A percentile compares a stretch with the other conserved stretches of the same genome.
phyloP scores from a whole-genome alignment of 2,329 filamentous ascomycete genomes.

The Phoma sp. region DNA sequence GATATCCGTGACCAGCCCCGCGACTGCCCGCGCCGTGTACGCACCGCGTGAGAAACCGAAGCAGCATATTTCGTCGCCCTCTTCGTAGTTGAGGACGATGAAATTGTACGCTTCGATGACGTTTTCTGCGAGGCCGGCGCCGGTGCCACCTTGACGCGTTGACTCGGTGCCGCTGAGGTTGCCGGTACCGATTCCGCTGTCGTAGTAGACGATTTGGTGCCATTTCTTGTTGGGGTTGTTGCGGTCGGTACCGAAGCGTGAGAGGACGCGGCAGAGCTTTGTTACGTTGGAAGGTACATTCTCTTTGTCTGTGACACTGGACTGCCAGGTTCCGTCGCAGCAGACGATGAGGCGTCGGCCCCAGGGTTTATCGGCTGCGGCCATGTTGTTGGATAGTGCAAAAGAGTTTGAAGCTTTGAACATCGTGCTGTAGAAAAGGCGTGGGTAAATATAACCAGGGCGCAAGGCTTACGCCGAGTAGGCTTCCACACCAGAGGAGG shows the following conservation, averaged over 20 bases:
- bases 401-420: background rate
- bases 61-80: conserved; percentile 57
- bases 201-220: conserved; percentile 48
- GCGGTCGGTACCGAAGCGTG: conserved; percentile 35
- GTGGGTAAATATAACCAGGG: background rate
- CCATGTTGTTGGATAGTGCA: background rate
- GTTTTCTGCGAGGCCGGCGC: conserved; percentile 55
- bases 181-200: conserved; percentile 45
- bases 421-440: too few relatives aligned
- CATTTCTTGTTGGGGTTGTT: conserved; percentile 34
- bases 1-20: conserved; percentile 52
- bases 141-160: conserved; percentile 49
- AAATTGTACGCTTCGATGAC: conserved; percentile 59
- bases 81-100: conserved; percentile 57
- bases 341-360: conserved; percentile 44
- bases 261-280: conserved; percentile 42
- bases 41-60: conserved; percentile 57
- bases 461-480: background rate
- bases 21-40: conserved; percentile 53
- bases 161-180: conserved; percentile 33
- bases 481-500: background rate
- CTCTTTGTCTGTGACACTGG: conserved; percentile 36
- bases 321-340: conserved; percentile 49
- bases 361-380: conserved; percentile 31
- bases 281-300: conserved; percentile 47